Evolutionary conservation across 2,329 filamentous ascomycete genomes (phyloP), one percentile per base, ranked within the genome.

Genomic region (Sodiomyces alkalinus): DNA sequence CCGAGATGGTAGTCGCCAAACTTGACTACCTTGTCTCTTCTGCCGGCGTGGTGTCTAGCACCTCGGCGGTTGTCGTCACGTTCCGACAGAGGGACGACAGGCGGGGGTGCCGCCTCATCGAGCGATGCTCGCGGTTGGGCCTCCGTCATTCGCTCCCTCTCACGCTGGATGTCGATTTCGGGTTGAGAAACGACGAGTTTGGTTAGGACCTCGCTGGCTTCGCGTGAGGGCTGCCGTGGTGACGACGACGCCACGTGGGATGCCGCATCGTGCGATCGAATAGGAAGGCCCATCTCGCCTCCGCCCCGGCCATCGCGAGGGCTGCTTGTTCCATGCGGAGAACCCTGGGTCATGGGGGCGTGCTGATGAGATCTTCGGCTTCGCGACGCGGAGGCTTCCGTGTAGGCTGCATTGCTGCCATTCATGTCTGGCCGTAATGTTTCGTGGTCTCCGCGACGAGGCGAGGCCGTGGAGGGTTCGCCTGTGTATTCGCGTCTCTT

Each of bases 1-100:
- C 90, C 90, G 4, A 98, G 67, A 35, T 92, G 83, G 53, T 96
- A 98, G 38, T 94, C 85, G 34, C 87, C 87, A 49, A 96, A 96
- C 40, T 82, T 86, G 25, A 79, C 85, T n/a, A n/a, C 20, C 58
- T 92, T 93, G 41, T 74, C 64, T 36, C 68, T 74, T 31, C 70
- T 60, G 7, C 53, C 53, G 8, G 23, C 23, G n/a, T n/a, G n/a
- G n/a, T n/a, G n/a, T n/a, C n/a, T n/a, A n/a, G n/a, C n/a, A 19
- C 58, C 57, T 9, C 64, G 60, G 18, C 62, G 56, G 27, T 56
- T 47, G 17, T 70, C 63, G 10, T 60, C 52, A 9, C 55, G 48
- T 10, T 57, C 50, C 23, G 46, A 62, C 47, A 47, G 55, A 27
- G 51, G 51, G 33, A 53, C 56, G 2, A 60, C 49, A 14, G 63